Conservation (phyloP, 78 protist species). For the Creolimax fragrantissima region DNA sequence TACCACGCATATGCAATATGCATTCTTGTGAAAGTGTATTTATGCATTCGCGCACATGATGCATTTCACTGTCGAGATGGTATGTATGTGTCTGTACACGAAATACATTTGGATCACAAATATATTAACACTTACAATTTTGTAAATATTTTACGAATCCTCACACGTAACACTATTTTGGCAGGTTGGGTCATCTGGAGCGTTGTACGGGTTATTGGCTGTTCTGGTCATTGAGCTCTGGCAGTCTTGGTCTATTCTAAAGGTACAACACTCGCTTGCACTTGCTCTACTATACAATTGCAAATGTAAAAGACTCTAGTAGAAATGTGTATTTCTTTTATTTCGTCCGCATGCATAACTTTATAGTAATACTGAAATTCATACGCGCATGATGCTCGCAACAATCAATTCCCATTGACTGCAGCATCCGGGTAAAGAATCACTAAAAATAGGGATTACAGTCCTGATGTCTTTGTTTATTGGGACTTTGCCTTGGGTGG, state of each 20-base stretch:
- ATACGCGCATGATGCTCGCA: no score
- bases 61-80: no score
- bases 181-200: neutral
- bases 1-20: no score
- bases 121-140: no score
- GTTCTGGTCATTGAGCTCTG: conserved; percentile 25
- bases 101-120: no score
- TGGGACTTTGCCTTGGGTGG: conserved; percentile 30
- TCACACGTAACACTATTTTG: no score
- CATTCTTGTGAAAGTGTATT: no score
- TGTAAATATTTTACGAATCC: no score
- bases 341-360: neutral
- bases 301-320: no score
- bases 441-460: neutral
- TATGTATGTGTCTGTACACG: no score
- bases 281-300: neutral
- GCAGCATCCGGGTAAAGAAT: neutral
- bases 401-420: no score
- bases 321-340: neutral
- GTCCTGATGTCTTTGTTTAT: neutral
- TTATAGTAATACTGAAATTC: neutral
- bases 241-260: conserved; percentile 29
- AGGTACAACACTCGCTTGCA: neutral
- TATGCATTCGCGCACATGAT: no score
- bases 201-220: conserved; percentile 18